Conservation (phyloP, 2,329 filamentous ascomycete genomes). For the Elsinoe perseae region DNA sequence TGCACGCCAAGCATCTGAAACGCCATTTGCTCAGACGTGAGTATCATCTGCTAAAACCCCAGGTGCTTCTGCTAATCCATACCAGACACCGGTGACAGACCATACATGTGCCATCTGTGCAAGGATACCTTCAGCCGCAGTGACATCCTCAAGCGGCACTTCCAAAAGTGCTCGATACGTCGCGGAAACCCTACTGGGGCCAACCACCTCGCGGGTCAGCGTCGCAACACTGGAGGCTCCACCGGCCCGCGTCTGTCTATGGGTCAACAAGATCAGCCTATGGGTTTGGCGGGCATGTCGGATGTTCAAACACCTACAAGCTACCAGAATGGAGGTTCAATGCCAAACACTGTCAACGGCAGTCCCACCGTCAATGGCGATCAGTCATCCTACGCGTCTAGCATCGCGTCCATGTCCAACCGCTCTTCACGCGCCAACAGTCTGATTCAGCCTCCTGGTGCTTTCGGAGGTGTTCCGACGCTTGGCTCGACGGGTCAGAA, state of each 20-base stretch:
- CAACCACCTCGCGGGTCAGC: slow-evolving; percentile 76
- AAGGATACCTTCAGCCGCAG: slow-evolving; percentile 96
- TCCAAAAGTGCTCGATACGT: slow-evolving; percentile 96
- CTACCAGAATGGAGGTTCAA: slow-evolving; percentile 24
- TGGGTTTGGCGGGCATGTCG: slow-evolving; percentile 30
- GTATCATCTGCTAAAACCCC: slow-evolving; percentile 30
- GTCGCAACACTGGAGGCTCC: slow-evolving; percentile 39
- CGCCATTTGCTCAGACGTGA: slow-evolving; percentile 92
- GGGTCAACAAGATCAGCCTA: slow-evolving; percentile 29
- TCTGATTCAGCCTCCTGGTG: slow-evolving; percentile 35
- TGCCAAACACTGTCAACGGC: slow-evolving; percentile 22
- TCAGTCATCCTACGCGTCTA: slow-evolving; percentile 28
- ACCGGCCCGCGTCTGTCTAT: slow-evolving; percentile 33
- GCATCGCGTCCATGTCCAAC: slow-evolving; percentile 37
- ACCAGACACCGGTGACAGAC: slow-evolving; percentile 89
- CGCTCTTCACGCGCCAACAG: slow-evolving; percentile 44
- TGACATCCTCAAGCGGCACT: slow-evolving; percentile 97
- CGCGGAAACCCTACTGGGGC: slow-evolving; percentile 92
- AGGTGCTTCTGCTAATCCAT: slow-evolving; percentile 29
- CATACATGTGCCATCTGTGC: slow-evolving; percentile 96
- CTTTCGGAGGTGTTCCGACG: slow-evolving; percentile 27
- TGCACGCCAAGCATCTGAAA: slow-evolving; percentile 96
- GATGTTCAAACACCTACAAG: slow-evolving; percentile 26
- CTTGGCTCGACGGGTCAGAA: slow-evolving; percentile 25
- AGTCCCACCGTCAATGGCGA: slow-evolving; percentile 33